Percentiles rank a stretch among this genome's conserved stretches.
Evolutionary conservation across 495 filamentous ascomycete genomes (phyloP).

Genomic region (Bacidia rubella): DNA sequence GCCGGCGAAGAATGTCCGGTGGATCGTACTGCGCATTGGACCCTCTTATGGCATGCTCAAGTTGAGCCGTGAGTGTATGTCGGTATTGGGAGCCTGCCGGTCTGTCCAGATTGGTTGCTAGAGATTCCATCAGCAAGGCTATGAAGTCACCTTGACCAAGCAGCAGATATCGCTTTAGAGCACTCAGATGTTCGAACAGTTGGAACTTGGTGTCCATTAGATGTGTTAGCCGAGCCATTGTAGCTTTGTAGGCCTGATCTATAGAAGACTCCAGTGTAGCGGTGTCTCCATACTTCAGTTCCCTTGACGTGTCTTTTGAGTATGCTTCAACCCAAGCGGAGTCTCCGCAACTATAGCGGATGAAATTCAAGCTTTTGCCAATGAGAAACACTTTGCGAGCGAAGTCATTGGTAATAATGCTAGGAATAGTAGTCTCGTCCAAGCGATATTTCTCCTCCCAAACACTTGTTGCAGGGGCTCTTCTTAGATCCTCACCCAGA

Average conservation of each 20-base stretch:
- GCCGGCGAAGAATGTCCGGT: slow-evolving; percentile 77
- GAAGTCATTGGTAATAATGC: slow-evolving; percentile 82
- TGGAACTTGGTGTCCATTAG: slow-evolving; percentile 91
- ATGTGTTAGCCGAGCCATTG: slow-evolving; percentile 87
- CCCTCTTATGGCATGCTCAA: slow-evolving; percentile 93
- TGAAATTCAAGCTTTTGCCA: slow-evolving; percentile 96
- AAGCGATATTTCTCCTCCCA: slow-evolving; percentile 98
- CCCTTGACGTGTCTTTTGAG: slow-evolving; percentile 86
- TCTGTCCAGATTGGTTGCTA: slow-evolving; percentile 81
- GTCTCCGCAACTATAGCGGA: slow-evolving; percentile 86
- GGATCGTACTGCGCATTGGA: slow-evolving; percentile 95
- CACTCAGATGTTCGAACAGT: slow-evolving; percentile 80
- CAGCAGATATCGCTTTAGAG: slow-evolving; percentile 87
- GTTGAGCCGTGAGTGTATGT: slow-evolving; percentile 88
- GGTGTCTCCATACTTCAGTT: slow-evolving; percentile 87
- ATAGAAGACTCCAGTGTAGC: slow-evolving; percentile 83
- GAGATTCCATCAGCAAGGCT: slow-evolving; percentile 89
- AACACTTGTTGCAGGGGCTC: slow-evolving; percentile 70
- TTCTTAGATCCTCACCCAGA: slow-evolving; percentile 34
- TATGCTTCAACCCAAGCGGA: slow-evolving; percentile 92
- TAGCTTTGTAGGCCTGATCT: slow-evolving; percentile 92
- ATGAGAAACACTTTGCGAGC: slow-evolving; percentile 93
- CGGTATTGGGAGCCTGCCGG: slow-evolving; percentile 92
- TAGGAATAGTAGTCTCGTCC: slow-evolving; percentile 73
- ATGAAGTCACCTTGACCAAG: slow-evolving; percentile 97